Evolutionary conservation across 768 basidiomycete genomes (phyloP).

Genomic region (Clitopilus passeckerianus): DNA sequence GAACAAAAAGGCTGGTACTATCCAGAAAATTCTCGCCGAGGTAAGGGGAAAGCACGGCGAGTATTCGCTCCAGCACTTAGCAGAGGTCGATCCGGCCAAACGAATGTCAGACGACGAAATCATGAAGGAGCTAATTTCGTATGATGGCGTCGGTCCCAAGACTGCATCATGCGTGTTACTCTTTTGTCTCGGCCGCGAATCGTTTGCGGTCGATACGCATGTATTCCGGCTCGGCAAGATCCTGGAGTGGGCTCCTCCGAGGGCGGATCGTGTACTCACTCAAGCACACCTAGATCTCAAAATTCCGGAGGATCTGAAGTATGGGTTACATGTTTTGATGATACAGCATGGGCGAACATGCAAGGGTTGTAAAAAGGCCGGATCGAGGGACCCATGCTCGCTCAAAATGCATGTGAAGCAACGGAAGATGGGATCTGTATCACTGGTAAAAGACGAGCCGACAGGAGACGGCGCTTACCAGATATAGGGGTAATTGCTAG

Average conservation of each 20-base stretch:
- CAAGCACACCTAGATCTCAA: conserved; percentile 53
- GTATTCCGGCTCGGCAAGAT: conserved; percentile 50
- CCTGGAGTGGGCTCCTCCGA: conserved; percentile 44
- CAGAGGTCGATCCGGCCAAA: conserved; percentile 16
- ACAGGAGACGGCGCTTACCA: background rate
- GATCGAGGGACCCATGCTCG: conserved; percentile 17
- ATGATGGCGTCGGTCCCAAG: conserved; percentile 57
- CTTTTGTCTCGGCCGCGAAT: conserved; percentile 55
- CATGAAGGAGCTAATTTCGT: conserved; percentile 53
- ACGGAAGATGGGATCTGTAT: background rate
- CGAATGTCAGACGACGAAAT: conserved; percentile 39
- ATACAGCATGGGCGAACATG: conserved; percentile 51
- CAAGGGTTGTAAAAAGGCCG: conserved; percentile 43
- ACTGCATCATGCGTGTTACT: conserved; percentile 60
- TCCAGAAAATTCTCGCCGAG: conserved; percentile 40
- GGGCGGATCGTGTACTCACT: conserved; percentile 43
- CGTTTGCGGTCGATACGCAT: conserved; percentile 64
- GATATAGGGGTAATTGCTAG: background rate
- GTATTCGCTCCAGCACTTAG: conserved; percentile 57
- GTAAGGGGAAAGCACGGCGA: conserved; percentile 42
- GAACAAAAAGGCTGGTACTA: conserved; percentile 52
- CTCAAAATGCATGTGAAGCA: conserved; percentile 26
- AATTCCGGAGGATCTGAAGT: conserved; percentile 49
- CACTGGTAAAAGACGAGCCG: background rate
- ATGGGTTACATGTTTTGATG: conserved; percentile 55